These are phyloP conservation scores for Ogataea angusta DNA, from an alignment of 805 yeast genomes.

Conservation along the genomic window DNA sequence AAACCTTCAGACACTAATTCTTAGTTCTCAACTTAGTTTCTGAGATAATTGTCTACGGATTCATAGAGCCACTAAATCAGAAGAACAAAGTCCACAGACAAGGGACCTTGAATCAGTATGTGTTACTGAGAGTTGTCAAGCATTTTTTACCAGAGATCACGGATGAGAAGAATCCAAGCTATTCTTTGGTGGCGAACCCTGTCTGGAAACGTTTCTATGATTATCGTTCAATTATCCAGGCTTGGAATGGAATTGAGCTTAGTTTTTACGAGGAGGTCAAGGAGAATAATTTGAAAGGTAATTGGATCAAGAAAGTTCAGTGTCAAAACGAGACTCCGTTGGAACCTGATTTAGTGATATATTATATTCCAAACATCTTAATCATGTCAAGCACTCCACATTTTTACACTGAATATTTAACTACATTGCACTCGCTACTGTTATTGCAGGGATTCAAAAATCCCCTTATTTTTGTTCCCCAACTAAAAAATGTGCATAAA, in stretches of 20 bases:
- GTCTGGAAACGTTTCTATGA: constrained; percentile 33
- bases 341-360: constrained; percentile 39
- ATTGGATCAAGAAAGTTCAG: constrained; percentile 27
- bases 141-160: constrained; percentile 19
- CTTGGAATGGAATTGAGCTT: constrained; percentile 35
- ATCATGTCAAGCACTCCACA: constrained; percentile 35
- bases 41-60: constrained; percentile 28
- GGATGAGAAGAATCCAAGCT: constrained; percentile 19
- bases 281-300: constrained; percentile 14
- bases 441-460: constrained; percentile 47
- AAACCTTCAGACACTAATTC: not conserved
- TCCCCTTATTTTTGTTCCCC: constrained; percentile 43
- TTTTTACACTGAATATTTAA: constrained; percentile 44
- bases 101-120: constrained; percentile 29
- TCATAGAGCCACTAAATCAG: constrained; percentile 30
- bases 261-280: constrained; percentile 22
- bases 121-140: constrained; percentile 19
- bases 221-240: constrained; percentile 32
- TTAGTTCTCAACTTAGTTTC: constrained; percentile 22
- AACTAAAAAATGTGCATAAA: constrained; percentile 21
- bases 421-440: constrained; percentile 39
- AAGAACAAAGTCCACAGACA: constrained; percentile 31
- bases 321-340: constrained; percentile 27
- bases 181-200: constrained; percentile 28
- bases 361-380: constrained; percentile 45